Conservation (phyloP, 352 stramenopile species). For the Globisporangium viniferum region DNA sequence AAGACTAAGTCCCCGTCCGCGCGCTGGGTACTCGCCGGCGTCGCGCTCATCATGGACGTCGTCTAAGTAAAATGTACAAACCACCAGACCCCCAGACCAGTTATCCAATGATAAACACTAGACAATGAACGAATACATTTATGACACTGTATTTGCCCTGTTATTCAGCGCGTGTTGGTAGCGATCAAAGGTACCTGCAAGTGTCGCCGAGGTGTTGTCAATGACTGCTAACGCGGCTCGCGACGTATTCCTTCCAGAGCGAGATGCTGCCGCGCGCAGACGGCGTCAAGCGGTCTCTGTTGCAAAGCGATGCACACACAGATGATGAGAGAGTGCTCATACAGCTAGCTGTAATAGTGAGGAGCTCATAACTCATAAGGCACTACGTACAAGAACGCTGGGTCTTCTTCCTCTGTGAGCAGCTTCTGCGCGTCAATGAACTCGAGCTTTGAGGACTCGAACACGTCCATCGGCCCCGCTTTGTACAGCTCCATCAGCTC, state of each 20-base stretch:
- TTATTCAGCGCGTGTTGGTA: background rate
- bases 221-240: slow-evolving; percentile 4
- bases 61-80: slow-evolving; percentile 21
- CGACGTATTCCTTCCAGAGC: slow-evolving; percentile 42
- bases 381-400: slow-evolving; percentile 27
- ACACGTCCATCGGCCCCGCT: slow-evolving; percentile 44
- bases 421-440: slow-evolving; percentile 36
- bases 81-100: too few relatives aligned
- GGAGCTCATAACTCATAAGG: background rate
- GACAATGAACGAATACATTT: too few relatives aligned
- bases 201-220: too few relatives aligned
- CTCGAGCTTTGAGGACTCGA: slow-evolving; percentile 55
- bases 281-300: slow-evolving; percentile 37
- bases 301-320: background rate
- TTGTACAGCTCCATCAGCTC: slow-evolving; percentile 43
- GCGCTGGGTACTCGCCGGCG: slow-evolving; percentile 94
- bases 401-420: slow-evolving; percentile 19
- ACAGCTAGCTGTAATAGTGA: background rate
- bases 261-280: slow-evolving; percentile 40
- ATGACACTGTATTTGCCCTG: too few relatives aligned
- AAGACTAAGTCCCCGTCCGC: slow-evolving; percentile 95
- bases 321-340: background rate
- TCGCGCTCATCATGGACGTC: slow-evolving; percentile 96
- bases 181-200: background rate
- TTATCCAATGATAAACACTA: too few relatives aligned